Base-by-base conservation (phyloP, 106 monocot genomes). In the Allium cepa region DNA sequence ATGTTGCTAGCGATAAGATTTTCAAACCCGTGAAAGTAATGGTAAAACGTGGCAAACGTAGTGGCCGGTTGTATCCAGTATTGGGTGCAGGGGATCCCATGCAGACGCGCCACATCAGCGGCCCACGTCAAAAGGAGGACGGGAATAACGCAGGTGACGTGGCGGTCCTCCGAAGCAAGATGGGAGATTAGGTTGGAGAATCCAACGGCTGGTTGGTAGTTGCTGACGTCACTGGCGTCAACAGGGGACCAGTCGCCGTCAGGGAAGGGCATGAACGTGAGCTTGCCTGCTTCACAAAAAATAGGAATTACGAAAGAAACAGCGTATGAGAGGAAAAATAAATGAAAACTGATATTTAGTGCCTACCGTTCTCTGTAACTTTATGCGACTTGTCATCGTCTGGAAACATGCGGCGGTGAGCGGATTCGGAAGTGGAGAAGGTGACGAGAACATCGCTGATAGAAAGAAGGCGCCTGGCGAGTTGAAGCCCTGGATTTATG, bases 401-500 rank as follows among this genome's bases (percentile, higher is more conserved):
- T 16, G 72, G 15, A 45, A 72, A 72, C 62, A 63, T 63, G 62
- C 51, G 50, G 36, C 72, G 62, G 62, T 63, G 72, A 17, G 49
- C 72, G 52, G 28, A 63, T 12, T 17, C 16, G 36, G 62, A 7
- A 13, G 36, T 63, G 13, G 72, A 63, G 72, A 72, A 52, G 72
- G 63, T 63, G 53, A 63, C 28, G 53, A 14, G 36, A 8, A 46
- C 26, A 53, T 10, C 60, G 49, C 3, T 17, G 71, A 50, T 16
- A 11, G 46, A 10, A 9, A 18, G 9, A 22, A 71, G 71, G 12
- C 71, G 59, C 16, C 27, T 2, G 50, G 71, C 71, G 22, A 71
- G 71, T 49, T 46, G 59, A 50, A 60, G 71, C 60, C 8, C 48
- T 16, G 71, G 71, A 17, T 71, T 71, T 7, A 71, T 48, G 22